Evolutionary conservation across 352 stramenopile genomes (phyloP), one percentile per base, ranked within the genome.

Genomic region (Phytophthora macrochlamydospora): DNA sequence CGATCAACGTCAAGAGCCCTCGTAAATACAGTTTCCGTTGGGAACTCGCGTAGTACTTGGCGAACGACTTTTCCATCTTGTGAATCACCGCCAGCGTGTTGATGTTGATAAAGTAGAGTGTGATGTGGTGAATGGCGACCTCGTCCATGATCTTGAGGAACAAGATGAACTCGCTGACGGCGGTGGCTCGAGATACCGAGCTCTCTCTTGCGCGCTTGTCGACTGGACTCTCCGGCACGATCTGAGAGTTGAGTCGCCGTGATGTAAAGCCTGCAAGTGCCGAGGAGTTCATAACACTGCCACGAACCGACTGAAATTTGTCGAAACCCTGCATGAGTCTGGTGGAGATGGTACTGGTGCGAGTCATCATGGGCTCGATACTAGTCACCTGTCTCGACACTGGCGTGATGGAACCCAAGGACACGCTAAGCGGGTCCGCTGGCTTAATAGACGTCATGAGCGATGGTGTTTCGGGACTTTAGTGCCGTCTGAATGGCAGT

Each of bases 101-200:
- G 65, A 93, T 85, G 65, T 87, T 90, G 71, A 92, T 89, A 56
- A 94, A 94, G 61, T 93, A 92, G 50, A 93, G 73, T 44, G 81
- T 93, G 38, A 92, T 67, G 40, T 83, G 83, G 67, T 94, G 86
- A 46, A 92, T 91, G 35, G 81, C 86, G 11, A 93, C 85, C 44
- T 94, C 81, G 59, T 94, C 86, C 71, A 92, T 90, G 71, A 91
- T 83, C 59, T 89, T 88, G 37, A 93, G 70, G 63, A 91, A 93
- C 35, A 92, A 65, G 58, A 79, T 87, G 58, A 92, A 91, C 63
- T 92, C 84, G 51, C 64, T 90, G 49, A 92, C 73, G 2, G 81
- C 81, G 24, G 83, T 85, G 5, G 73, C 69, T 12, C 79, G 75
- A 6, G 75, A 77, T 13, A 78, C 77, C 14, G 80, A 84, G 53